These are phyloP conservation scores for Rubia peregrina DNA, from an alignment of 305 asterid genomes.

Conservation along the genomic window DNA sequence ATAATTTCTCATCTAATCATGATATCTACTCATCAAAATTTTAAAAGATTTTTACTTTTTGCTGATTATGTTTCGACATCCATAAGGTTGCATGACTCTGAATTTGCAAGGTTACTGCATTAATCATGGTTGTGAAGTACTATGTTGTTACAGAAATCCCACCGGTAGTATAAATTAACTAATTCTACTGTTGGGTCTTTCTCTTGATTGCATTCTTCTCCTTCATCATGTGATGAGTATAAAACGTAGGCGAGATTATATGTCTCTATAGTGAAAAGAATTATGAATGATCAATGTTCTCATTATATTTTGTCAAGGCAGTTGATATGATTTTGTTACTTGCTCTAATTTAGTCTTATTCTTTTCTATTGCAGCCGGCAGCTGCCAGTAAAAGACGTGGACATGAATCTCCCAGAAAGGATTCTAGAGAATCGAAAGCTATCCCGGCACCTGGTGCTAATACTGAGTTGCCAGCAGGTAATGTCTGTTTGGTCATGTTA, in stretches of 20 bases:
- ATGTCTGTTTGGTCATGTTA: slow-evolving; percentile 3
- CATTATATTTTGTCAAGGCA: background rate
- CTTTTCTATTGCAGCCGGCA: slow-evolving; percentile 34
- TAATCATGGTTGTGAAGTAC: background rate
- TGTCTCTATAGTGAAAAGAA: background rate
- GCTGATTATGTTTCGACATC: background rate
- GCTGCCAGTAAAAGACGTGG: slow-evolving; percentile 45
- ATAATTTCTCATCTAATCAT: background rate
- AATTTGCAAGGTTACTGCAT: background rate
- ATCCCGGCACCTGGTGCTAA: slow-evolving; percentile 63
- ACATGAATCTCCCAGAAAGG: slow-evolving; percentile 38
- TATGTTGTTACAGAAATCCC: background rate
- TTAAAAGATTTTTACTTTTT: background rate
- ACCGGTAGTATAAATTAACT: background rate
- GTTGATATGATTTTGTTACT: slow-evolving; percentile 4
- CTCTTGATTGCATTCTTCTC: background rate
- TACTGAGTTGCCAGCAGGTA: slow-evolving; percentile 59
- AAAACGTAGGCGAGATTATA: background rate
- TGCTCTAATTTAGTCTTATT: slow-evolving; percentile 14
- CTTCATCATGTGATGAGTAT: background rate
- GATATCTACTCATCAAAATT: background rate
- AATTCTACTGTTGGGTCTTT: background rate
- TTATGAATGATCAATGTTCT: background rate
- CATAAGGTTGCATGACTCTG: background rate
- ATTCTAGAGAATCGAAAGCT: slow-evolving; percentile 46